Conservation (phyloP, 495 filamentous ascomycete genomes). For the Xylaria scruposa region DNA sequence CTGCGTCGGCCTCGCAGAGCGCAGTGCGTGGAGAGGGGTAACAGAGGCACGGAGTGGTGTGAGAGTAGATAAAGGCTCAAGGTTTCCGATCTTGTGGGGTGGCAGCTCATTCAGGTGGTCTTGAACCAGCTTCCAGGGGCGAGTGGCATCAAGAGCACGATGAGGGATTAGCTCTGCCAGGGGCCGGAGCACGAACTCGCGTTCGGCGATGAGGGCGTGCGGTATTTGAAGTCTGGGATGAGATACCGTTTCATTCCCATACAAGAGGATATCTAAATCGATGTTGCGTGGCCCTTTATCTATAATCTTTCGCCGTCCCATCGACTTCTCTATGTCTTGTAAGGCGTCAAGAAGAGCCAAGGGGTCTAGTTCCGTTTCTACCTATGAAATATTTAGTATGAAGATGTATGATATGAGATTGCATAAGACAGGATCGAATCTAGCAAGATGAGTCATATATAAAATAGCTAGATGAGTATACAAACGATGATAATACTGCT, state of each 20-base stretch:
- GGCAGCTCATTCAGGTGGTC: conserved; percentile 72
- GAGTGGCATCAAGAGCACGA: conserved; percentile 54
- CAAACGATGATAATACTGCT: not conserved
- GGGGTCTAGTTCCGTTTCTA: conserved; percentile 80
- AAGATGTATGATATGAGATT: not conserved
- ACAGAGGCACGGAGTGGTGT: conserved; percentile 69
- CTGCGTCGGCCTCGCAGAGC: conserved; percentile 69
- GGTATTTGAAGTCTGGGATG: conserved; percentile 80
- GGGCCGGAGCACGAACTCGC: conserved; percentile 91
- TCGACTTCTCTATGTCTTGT: conserved; percentile 77
- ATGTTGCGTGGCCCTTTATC: conserved; percentile 95
- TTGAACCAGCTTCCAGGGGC: conserved; percentile 58
- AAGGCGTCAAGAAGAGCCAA: conserved; percentile 77
- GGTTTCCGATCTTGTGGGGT: conserved; percentile 30
- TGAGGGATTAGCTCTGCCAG: conserved; percentile 82
- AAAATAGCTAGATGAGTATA: not conserved
- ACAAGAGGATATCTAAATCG: conserved; percentile 92
- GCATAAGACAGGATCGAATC: not conserved
- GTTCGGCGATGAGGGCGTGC: conserved; percentile 83
- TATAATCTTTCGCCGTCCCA: conserved; percentile 83
- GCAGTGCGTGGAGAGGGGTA: conserved; percentile 67
- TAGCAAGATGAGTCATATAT: not conserved
- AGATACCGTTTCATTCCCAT: conserved; percentile 70
- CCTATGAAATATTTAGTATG: conserved; percentile 52
- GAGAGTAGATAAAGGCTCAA: conserved; percentile 65